These are phyloP conservation scores for Theobroma cacao DNA, from an alignment of 345 rosid genomes.

Conservation along the genomic window DNA sequence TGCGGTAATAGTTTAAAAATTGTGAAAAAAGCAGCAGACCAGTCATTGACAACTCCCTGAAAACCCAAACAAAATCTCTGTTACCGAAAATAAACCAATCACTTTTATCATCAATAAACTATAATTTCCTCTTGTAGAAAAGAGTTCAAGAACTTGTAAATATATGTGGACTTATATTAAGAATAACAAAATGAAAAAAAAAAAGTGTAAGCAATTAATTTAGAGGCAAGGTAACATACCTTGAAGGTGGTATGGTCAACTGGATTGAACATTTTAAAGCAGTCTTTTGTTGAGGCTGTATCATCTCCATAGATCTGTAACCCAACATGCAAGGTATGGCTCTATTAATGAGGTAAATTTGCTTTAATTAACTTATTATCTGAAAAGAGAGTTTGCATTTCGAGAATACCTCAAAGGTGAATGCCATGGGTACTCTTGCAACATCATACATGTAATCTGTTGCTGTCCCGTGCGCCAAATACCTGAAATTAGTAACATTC, in stretches of 20 bases:
- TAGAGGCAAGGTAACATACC: conserved; percentile 35
- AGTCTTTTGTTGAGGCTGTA: conserved; percentile 62
- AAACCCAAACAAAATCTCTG: conserved; percentile 14
- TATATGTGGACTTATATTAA: neutral
- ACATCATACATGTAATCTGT: conserved; percentile 93
- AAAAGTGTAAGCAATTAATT: neutral
- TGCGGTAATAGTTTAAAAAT: conserved; percentile 61
- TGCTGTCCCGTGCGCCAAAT: conserved; percentile 96
- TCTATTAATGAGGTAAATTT: conserved; percentile 1
- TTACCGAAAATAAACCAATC: neutral
- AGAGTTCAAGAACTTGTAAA: neutral
- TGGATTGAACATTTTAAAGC: conserved; percentile 97
- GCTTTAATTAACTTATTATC: neutral
- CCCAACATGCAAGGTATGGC: conserved; percentile 8
- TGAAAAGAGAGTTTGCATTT: conserved; percentile 18
- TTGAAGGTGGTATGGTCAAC: conserved; percentile 68
- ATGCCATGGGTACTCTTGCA: conserved; percentile 87
- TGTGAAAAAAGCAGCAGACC: conserved; percentile 83
- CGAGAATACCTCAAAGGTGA: conserved; percentile 95
- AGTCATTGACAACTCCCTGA: conserved; percentile 85
- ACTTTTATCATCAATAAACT: neutral
- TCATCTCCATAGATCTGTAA: conserved; percentile 83
- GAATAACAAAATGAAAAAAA: neutral
- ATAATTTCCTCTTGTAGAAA: neutral
- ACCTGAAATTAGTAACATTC: conserved; percentile 44